phyloP scores from a whole-genome alignment of 805 yeast species.

The Yarrowia alimentaria region DNA sequence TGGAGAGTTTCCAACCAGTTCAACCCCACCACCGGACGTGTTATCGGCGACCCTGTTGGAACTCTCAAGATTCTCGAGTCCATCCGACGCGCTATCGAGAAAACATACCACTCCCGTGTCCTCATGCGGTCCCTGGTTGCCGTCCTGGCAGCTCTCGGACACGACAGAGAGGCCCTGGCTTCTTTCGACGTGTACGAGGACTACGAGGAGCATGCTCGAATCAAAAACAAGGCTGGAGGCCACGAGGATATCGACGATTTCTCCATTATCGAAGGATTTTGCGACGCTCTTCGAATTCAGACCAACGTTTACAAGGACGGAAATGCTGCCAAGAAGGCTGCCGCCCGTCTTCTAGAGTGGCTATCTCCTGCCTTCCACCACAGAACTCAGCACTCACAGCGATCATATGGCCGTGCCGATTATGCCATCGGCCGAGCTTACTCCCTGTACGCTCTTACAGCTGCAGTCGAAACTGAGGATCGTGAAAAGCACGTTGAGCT shows the following conservation, averaged over 20 bases:
- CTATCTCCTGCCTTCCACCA: slow-evolving; percentile 17
- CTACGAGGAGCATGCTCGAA: slow-evolving; percentile 36
- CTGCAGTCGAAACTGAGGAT: slow-evolving; percentile 27
- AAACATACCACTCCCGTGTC: slow-evolving; percentile 41
- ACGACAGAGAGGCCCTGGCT: slow-evolving; percentile 38
- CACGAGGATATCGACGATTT: slow-evolving; percentile 33
- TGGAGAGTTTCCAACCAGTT: slow-evolving; percentile 32
- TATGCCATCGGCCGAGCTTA: slow-evolving; percentile 30
- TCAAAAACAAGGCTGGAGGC: slow-evolving; percentile 35
- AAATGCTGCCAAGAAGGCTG: slow-evolving; percentile 30
- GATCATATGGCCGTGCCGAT: slow-evolving; percentile 5
- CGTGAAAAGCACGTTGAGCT: slow-evolving; percentile 28
- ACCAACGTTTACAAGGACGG: slow-evolving; percentile 29
- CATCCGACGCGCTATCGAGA: slow-evolving; percentile 31
- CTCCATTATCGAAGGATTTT: slow-evolving; percentile 31
- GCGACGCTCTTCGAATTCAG: slow-evolving; percentile 30
- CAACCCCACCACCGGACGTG: slow-evolving; percentile 29
- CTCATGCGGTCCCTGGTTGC: slow-evolving; percentile 38
- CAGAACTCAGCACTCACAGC: slow-evolving; percentile 16
- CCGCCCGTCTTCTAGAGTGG: slow-evolving; percentile 30
- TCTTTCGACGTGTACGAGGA: slow-evolving; percentile 38
- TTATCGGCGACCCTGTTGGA: slow-evolving; percentile 26
- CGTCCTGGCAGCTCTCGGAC: slow-evolving; percentile 35
- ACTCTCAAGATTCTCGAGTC: slow-evolving; percentile 31
- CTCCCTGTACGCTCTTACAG: slow-evolving; percentile 30